Base-by-base conservation (phyloP, 140 eudicot species). In the Bidens hawaiensis region DNA sequence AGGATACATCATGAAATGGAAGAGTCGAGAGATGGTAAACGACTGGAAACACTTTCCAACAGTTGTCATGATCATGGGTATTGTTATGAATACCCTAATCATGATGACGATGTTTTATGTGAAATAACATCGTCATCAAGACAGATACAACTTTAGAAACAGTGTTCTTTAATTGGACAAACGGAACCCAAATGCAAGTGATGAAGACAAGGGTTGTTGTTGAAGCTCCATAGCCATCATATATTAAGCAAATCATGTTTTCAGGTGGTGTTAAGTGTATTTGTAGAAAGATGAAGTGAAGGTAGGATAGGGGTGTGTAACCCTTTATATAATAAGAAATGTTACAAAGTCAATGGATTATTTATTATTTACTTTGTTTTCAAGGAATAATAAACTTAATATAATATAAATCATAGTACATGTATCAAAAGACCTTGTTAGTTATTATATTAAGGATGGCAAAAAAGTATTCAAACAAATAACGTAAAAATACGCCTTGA, bases 171-270 rank as follows among this genome's bases (percentile, higher is more conserved):
- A 65, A 27, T 36, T 66, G 74, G 5, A 66, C 33, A 40, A 66
- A 58, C 1, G 78, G 78, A 28, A 65, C 78, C 74, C 74, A 74
- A 51, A 74, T 27, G 38, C 74, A 74, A 58, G 78, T 74, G 33
- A 74, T 58, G 58, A 74, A 74, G 31, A 74, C 64, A 36, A 74
- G 78, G 41, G 78, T 74, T 46, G 74, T 38, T 24, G 78, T 74
- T 21, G 78, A 74, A 58, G 64, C 74, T 58, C 78, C 78, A 51
- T 65, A 66, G n/a, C 69, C 74, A 60, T 74, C 74, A 10, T 74
- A 59, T 40, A 66, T 53, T 5, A 74, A 11, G 41, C 74, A 74
- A 2, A 74, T 74, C 78, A 74, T 74, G 41, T 40, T 62, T 51
- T 52, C 56, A 50, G 47, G 63, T 70, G 76, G 9, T 52, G 38